These are phyloP conservation scores for Rugosomyces carneus DNA, from an alignment of 1,284 basidiomycete species.

Conservation along the genomic window DNA sequence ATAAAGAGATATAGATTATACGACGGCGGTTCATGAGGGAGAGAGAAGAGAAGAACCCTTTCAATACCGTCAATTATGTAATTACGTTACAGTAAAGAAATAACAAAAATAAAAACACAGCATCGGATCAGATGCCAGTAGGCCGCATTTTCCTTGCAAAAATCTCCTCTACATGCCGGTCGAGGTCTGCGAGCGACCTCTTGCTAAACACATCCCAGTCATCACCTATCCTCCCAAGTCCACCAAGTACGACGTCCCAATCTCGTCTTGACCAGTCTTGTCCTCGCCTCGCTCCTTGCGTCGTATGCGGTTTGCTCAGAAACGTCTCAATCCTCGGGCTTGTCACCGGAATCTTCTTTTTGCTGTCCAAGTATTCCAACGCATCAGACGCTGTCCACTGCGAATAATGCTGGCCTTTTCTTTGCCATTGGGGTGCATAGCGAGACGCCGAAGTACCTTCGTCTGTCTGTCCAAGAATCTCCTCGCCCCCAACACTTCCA, in stretches of 20 bases:
- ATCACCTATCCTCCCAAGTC: slow-evolving; percentile 41
- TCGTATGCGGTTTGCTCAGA: slow-evolving; percentile 40
- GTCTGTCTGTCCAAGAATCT: slow-evolving; percentile 28
- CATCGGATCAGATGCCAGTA: slow-evolving; percentile 28
- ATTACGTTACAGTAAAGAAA: too few species aligned
- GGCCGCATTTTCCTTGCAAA: slow-evolving; percentile 48
- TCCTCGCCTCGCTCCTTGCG: slow-evolving; percentile 47
- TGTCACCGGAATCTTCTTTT: slow-evolving; percentile 27
- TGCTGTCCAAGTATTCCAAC: slow-evolving; percentile 47
- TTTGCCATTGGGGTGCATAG: slow-evolving; percentile 48
- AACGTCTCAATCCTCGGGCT: slow-evolving; percentile 46
- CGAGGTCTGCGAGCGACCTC: slow-evolving; percentile 43
- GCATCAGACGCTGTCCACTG: slow-evolving; percentile 52
- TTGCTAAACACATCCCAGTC: slow-evolving; percentile 42
- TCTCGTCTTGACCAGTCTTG: slow-evolving; percentile 65
- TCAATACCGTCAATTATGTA: slow-evolving; percentile 4
- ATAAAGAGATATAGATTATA: slow-evolving; percentile 63
- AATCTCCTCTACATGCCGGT: slow-evolving; percentile 40
- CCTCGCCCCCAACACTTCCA: slow-evolving; percentile 43
- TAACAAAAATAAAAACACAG: not conserved
- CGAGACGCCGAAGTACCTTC: slow-evolving; percentile 33
- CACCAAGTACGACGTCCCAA: slow-evolving; percentile 50
- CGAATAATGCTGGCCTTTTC: slow-evolving; percentile 35
- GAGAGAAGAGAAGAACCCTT: slow-evolving; percentile 17
- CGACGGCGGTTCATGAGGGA: slow-evolving; percentile 54